phyloP scores from a whole-genome alignment of 805 yeast genomes.

The Ogataea corticis region DNA sequence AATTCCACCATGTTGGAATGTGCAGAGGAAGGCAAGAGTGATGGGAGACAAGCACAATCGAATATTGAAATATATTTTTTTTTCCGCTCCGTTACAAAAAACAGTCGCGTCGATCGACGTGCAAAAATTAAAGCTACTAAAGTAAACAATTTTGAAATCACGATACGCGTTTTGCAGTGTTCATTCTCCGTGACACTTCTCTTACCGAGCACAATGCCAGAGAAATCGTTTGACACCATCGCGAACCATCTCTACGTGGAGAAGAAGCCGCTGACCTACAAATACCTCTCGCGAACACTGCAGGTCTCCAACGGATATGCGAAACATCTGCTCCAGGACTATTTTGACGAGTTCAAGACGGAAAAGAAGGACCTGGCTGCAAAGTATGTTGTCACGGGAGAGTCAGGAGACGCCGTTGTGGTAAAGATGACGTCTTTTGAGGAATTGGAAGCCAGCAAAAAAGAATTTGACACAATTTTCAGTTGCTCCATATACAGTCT shows the following conservation, averaged over 20 bases:
- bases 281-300: slow-evolving; percentile 23
- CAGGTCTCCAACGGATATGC: slow-evolving; percentile 22
- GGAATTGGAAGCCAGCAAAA: slow-evolving; percentile 19
- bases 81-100: no score
- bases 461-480: slow-evolving; percentile 15
- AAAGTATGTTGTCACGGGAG: slow-evolving; percentile 19
- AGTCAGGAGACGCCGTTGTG: slow-evolving; percentile 11
- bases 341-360: slow-evolving; percentile 18
- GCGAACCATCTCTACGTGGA: slow-evolving; percentile 20
- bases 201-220: slow-evolving; percentile 12
- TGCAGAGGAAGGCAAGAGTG: not conserved
- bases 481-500: slow-evolving; percentile 27
- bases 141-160: no score
- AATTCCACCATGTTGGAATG: slow-evolving; percentile 30
- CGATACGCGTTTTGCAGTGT: no score
- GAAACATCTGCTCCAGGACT: slow-evolving; percentile 22
- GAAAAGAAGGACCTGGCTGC: slow-evolving; percentile 16
- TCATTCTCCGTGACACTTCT: no score
- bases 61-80: no score
- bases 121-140: no score
- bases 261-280: slow-evolving; percentile 28
- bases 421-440: slow-evolving; percentile 13
- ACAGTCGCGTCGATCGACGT: not conserved
- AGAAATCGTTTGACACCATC: slow-evolving; percentile 17
- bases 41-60: no score